Percentiles rank a stretch among this genome's conserved stretches.
Evolutionary conservation across 257 asterid genomes (phyloP).

Genomic region (Gardenia jasminoides): DNA sequence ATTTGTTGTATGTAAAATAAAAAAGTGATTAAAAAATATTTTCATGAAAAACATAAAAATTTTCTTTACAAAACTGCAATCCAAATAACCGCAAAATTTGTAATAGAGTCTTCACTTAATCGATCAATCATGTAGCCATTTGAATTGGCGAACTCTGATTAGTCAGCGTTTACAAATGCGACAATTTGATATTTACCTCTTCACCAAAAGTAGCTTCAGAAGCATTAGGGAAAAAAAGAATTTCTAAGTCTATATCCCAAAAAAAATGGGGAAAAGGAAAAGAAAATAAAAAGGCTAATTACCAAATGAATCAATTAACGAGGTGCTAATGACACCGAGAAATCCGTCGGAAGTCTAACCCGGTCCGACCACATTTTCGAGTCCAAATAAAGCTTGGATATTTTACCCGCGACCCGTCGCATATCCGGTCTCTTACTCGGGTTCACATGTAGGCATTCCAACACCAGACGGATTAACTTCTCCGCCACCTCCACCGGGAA

Average conservation of each 20-base stretch:
- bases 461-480: conserved; percentile 56
- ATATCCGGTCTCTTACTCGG: conserved; percentile 71
- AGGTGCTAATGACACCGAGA: conserved; percentile 41
- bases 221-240: too few relatives aligned
- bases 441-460: conserved; percentile 71
- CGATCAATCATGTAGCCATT: not conserved
- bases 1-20: too few relatives aligned
- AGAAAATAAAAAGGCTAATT: not conserved
- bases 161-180: too few relatives aligned
- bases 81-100: too few relatives aligned
- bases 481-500: conserved; percentile 82
- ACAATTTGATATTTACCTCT: not conserved
- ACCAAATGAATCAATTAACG: conserved; percentile 11
- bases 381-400: conserved; percentile 77
- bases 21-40: too few relatives aligned
- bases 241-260: not conserved
- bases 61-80: too few relatives aligned
- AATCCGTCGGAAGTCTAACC: conserved; percentile 30
- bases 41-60: too few relatives aligned
- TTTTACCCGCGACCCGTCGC: conserved; percentile 61
- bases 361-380: conserved; percentile 74
- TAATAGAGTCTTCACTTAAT: not conserved
- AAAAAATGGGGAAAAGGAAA: not conserved
- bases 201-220: too few relatives aligned
- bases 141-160: not conserved